phyloP scores from a whole-genome alignment of 257 asterid genomes.

The Penstemon barbatus region DNA sequence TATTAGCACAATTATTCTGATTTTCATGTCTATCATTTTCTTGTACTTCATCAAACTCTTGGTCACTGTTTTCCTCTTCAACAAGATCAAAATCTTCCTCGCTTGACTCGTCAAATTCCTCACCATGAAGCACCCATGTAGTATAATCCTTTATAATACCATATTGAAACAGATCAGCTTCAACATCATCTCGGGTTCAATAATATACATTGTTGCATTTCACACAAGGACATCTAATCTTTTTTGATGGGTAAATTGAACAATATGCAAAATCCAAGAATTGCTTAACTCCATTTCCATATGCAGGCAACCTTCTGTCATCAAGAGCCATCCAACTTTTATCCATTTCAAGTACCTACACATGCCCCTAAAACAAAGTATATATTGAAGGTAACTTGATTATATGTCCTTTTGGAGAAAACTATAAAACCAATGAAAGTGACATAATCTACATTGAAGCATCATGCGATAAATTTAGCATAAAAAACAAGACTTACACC shows the following conservation, averaged over 20 bases:
- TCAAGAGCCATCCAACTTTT: neutral
- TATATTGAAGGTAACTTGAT: too few species aligned
- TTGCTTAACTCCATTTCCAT: neutral
- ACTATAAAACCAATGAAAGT: too few species aligned
- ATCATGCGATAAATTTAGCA: too few species aligned
- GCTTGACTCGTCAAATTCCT: neutral
- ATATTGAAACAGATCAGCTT: neutral
- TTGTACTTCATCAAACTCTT: neutral
- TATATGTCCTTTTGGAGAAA: too few species aligned
- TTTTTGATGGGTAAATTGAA: neutral
- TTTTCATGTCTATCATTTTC: neutral
- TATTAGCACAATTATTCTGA: neutral
- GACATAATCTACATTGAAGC: too few species aligned
- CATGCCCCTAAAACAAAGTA: neutral
- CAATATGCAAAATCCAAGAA: neutral
- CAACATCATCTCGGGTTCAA: neutral
- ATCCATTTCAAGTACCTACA: neutral
- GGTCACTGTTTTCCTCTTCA: neutral
- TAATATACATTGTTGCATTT: neutral
- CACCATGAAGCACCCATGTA: constrained; percentile 3
- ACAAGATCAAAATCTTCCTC: constrained; percentile 5
- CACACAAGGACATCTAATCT: neutral
- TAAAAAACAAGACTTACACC: too few species aligned
- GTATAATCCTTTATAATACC: neutral
- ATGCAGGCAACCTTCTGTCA: neutral